These are phyloP conservation scores for Babesia ovis DNA, from an alignment of 169 alveolate genomes.

Conservation along the genomic window DNA sequence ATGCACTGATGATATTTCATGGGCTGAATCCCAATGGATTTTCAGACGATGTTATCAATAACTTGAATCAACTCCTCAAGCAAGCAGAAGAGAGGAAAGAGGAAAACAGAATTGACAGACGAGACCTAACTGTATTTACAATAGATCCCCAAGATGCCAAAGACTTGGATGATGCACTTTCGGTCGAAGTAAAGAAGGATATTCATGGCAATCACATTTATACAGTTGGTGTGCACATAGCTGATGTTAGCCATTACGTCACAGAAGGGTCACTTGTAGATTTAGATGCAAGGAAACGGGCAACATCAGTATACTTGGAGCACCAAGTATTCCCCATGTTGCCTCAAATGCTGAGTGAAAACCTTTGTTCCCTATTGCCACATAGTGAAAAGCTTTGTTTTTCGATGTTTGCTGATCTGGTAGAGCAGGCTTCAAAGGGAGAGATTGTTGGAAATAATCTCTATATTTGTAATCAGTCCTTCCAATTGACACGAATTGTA, in stretches of 20 bases:
- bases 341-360: constrained; percentile 85
- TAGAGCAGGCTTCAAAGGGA: constrained; percentile 25
- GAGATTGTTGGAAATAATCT: constrained; percentile 52
- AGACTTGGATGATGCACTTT: constrained; percentile 98
- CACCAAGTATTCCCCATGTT: constrained; percentile 86
- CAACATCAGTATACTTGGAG: constrained; percentile 87
- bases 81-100: constrained; percentile 20
- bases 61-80: constrained; percentile 26
- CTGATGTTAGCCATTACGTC: constrained; percentile 97
- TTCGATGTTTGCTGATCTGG: constrained; percentile 82
- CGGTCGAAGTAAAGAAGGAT: constrained; percentile 78
- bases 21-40: constrained; percentile 56
- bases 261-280: constrained; percentile 90
- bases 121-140: constrained; percentile 72
- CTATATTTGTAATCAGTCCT: constrained; percentile 30
- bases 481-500: constrained; percentile 38
- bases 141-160: constrained; percentile 97
- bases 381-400: constrained; percentile 84
- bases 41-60: constrained; percentile 35
- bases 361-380: constrained; percentile 86
- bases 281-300: constrained; percentile 92
- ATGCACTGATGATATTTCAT: constrained; percentile 54
- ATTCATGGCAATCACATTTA: constrained; percentile 69
- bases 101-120: constrained; percentile 26
- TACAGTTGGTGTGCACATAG: constrained; percentile 96